These are phyloP conservation scores for Paramecium primaurelia DNA, from an alignment of 73 alveolate genomes.

Conservation along the genomic window DNA sequence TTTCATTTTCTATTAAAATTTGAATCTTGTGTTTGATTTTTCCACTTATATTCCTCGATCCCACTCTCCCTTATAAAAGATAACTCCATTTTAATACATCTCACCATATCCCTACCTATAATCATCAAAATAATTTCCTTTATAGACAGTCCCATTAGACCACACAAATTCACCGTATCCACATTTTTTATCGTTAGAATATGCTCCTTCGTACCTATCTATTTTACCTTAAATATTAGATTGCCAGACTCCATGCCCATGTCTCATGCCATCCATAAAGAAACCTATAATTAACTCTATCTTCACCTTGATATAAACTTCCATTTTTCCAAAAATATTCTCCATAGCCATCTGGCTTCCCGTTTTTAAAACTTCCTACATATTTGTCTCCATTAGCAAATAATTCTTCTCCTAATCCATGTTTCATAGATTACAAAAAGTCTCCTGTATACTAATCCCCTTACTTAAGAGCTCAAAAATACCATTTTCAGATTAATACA, in stretches of 20 bases:
- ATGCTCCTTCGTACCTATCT: conserved; percentile 68
- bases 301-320: conserved; percentile 57
- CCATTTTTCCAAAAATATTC: conserved; percentile 77
- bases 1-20: not conserved
- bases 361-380: conserved; percentile 68
- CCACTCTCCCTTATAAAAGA: conserved; percentile 27
- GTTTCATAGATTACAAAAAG: conserved; percentile 67
- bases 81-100: conserved; percentile 35
- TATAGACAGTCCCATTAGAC: conserved; percentile 71
- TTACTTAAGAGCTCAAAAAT: not conserved
- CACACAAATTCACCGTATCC: conserved; percentile 85
- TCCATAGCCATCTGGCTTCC: conserved; percentile 77
- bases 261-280: conserved; percentile 69
- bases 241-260: conserved; percentile 75
- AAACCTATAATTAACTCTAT: not conserved
- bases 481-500: conserved; percentile 28
- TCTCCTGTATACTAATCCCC: conserved; percentile 73
- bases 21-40: not conserved
- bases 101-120: conserved; percentile 70
- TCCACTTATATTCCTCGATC: not conserved
- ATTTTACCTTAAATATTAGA: not conserved
- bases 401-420: conserved; percentile 67
- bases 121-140: conserved; percentile 71
- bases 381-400: conserved; percentile 75
- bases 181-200: conserved; percentile 70